phyloP scores from a whole-genome alignment of 768 basidiomycete genomes.

The Podaxis rugospora region DNA sequence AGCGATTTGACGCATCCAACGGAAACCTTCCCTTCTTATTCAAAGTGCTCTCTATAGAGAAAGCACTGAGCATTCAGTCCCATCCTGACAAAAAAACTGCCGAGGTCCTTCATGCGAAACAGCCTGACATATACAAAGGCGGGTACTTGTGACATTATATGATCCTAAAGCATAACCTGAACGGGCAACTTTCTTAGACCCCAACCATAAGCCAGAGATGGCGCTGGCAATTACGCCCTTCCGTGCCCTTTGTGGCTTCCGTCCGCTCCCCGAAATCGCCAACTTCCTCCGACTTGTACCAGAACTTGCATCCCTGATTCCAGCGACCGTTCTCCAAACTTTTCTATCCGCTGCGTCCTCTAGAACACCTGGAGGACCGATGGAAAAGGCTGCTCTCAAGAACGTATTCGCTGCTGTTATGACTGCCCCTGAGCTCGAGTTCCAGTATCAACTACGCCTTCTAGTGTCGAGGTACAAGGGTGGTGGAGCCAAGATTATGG shows the following conservation, averaged over 20 bases:
- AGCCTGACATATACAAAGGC: slow-evolving; percentile 92
- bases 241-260: slow-evolving; percentile 88
- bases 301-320: slow-evolving; percentile 74
- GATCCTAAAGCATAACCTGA: neutral
- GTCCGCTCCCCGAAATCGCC: slow-evolving; percentile 72
- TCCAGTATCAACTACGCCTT: slow-evolving; percentile 49
- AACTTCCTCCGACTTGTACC: slow-evolving; percentile 61
- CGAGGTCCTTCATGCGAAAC: slow-evolving; percentile 56
- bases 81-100: slow-evolving; percentile 89
- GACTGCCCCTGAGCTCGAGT: slow-evolving; percentile 56
- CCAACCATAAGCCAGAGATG: slow-evolving; percentile 99
- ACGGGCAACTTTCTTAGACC: slow-evolving; percentile 45
- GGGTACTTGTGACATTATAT: slow-evolving; percentile 16
- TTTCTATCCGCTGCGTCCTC: slow-evolving; percentile 49
- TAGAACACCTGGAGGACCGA: slow-evolving; percentile 35
- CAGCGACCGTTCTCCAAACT: slow-evolving; percentile 41
- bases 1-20: slow-evolving; percentile 45
- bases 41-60: slow-evolving; percentile 87
- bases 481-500: slow-evolving; percentile 25
- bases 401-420: slow-evolving; percentile 81
- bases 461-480: slow-evolving; percentile 63
- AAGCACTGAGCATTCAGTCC: slow-evolving; percentile 87
- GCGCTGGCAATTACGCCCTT: slow-evolving; percentile 94
- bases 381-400: slow-evolving; percentile 61
- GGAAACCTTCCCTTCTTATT: slow-evolving; percentile 88